Percentiles rank a stretch among this genome's conserved stretches.
These are phyloP conservation scores for Ramaria sp. DNA, from an alignment of 768 basidiomycete species.

Conservation along the genomic window DNA sequence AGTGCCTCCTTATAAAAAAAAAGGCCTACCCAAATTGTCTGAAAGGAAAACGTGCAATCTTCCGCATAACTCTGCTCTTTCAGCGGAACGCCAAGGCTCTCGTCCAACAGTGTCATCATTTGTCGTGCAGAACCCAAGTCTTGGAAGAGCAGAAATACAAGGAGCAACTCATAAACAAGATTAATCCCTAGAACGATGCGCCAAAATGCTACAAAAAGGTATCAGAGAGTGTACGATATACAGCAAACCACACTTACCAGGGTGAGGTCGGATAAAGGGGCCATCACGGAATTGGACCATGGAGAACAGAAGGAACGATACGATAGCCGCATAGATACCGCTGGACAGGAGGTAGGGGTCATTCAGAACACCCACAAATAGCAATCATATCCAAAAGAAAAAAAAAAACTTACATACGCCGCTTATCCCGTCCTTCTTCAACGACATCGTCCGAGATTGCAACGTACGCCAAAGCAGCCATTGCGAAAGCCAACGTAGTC, in stretches of 20 bases:
- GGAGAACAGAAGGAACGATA: conserved; percentile 68
- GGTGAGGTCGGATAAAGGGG: conserved; percentile 81
- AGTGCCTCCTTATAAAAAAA: not conserved
- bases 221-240: not conserved
- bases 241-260: conserved; percentile 20
- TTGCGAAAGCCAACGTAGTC: conserved; percentile 54
- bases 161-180: conserved; percentile 67
- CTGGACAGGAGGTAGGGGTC: conserved; percentile 26
- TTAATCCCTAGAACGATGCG: conserved; percentile 70
- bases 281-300: conserved; percentile 87
- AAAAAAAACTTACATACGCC: conserved; percentile 50
- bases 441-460: conserved; percentile 79
- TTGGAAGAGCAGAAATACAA: conserved; percentile 82
- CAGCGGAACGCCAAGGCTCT: conserved; percentile 55
- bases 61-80: conserved; percentile 85
- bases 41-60: conserved; percentile 53
- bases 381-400: conserved; percentile 11
- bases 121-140: conserved; percentile 63
- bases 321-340: conserved; percentile 65
- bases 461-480: conserved; percentile 65
- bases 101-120: conserved; percentile 75
- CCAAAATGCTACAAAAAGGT: conserved; percentile 49
- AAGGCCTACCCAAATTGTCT: conserved; percentile 51
- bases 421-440: conserved; percentile 72
- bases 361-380: not conserved